Conservation (phyloP, 176 grass and related monocot species). For the Cymbopogon citratus region DNA sequence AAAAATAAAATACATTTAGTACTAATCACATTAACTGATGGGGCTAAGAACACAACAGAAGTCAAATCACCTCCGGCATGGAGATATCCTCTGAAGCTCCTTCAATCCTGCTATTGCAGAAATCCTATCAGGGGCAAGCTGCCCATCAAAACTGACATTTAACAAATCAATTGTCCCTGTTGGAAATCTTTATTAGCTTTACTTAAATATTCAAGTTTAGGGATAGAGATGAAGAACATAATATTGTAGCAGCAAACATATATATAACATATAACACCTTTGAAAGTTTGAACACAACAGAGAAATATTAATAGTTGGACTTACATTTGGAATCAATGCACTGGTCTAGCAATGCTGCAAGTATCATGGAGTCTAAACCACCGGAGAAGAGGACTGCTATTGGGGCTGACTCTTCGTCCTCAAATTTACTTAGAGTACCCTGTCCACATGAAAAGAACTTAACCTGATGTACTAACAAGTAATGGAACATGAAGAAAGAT, state of each 20-base stretch:
- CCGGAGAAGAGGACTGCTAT: conserved; percentile 92
- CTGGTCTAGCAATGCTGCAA: conserved; percentile 76
- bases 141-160: conserved; percentile 95
- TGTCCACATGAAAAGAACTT: conserved; percentile 34
- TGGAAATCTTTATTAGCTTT: conserved; percentile 22
- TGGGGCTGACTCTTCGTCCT: conserved; percentile 48
- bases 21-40: neutral
- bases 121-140: conserved; percentile 85
- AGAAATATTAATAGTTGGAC: conserved; percentile 26
- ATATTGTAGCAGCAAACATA: conserved; percentile 6
- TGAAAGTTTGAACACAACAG: neutral
- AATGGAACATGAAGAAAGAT: neutral
- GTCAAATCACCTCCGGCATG: conserved; percentile 53
- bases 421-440: conserved; percentile 30
- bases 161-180: conserved; percentile 88
- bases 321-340: conserved; percentile 76
- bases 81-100: conserved; percentile 82
- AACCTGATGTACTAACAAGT: conserved; percentile 9
- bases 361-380: conserved; percentile 95
- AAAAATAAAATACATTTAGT: conserved; percentile 7
- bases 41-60: conserved; percentile 1
- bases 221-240: neutral
- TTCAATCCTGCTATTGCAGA: conserved; percentile 56
- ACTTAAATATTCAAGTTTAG: neutral
- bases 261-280: neutral